Conservation (phyloP, 768 basidiomycete species). For the Rubroboletus pulcherrimus region DNA sequence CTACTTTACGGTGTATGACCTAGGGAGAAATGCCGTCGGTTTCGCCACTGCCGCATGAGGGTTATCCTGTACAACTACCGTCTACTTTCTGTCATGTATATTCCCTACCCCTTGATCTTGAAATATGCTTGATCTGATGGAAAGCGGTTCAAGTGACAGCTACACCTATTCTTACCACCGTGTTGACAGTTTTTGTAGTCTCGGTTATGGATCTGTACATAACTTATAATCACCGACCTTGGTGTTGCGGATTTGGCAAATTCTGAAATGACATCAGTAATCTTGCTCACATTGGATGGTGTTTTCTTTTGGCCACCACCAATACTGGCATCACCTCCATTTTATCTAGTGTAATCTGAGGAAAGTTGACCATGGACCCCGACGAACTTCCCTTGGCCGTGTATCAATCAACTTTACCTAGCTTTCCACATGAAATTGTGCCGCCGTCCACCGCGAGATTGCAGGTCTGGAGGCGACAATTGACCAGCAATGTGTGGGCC, state of each 20-base stretch:
- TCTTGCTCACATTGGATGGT: background rate
- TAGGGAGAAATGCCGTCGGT: conserved; percentile 74
- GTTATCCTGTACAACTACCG: background rate
- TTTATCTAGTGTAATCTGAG: background rate
- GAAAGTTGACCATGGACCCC: conserved; percentile 12
- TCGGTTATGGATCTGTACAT: background rate
- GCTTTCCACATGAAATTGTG: conserved; percentile 2
- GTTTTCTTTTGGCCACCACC: background rate
- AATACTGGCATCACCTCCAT: background rate
- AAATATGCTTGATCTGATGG: conserved; percentile 14
- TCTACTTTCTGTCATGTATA: background rate
- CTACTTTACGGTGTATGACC: conserved; percentile 89
- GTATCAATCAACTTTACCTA: conserved; percentile 3
- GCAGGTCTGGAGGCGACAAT: conserved; percentile 21
- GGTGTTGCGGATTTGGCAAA: background rate
- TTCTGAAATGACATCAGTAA: background rate
- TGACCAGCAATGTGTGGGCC: conserved; percentile 25
- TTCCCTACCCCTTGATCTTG: background rate
- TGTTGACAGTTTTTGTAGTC: background rate
- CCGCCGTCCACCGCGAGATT: conserved; percentile 22
- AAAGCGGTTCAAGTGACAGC: background rate
- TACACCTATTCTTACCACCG: background rate
- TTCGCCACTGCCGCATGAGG: conserved; percentile 56
- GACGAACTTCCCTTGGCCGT: conserved; percentile 1
- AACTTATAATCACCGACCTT: background rate